Evolutionary conservation across 352 stramenopile genomes (phyloP).

Genomic region (Phytopythium helicoides): DNA sequence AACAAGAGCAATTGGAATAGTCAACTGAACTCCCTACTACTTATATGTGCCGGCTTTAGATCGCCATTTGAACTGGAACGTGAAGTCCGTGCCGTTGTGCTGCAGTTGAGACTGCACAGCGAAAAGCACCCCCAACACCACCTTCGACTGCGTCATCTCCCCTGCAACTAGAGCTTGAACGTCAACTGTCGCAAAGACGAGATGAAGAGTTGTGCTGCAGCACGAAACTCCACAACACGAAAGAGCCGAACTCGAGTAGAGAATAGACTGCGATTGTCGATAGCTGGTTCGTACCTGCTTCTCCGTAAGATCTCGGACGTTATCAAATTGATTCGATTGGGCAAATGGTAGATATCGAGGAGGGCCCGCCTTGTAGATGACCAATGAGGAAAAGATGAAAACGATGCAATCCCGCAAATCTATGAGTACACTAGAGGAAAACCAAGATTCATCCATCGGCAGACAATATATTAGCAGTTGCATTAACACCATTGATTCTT

Average conservation of each 20-base stretch:
- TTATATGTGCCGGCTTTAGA: too few species aligned
- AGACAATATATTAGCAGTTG: too few species aligned
- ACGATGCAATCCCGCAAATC: too few species aligned
- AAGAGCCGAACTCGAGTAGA: slow-evolving; percentile 25
- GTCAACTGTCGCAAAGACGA: slow-evolving; percentile 23
- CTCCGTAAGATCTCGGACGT: slow-evolving; percentile 9
- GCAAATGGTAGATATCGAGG: slow-evolving; percentile 10
- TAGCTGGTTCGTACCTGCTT: slow-evolving; percentile 9
- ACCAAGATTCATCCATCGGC: too few species aligned
- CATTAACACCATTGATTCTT: too few species aligned
- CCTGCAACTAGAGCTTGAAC: slow-evolving; percentile 32
- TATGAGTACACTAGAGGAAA: too few species aligned
- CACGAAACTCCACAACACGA: slow-evolving; percentile 21
- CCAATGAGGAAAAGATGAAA: too few species aligned
- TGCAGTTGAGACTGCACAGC: slow-evolving; percentile 20
- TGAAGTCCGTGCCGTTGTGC: slow-evolving; percentile 26
- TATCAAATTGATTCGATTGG: slow-evolving; percentile 20
- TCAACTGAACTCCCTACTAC: too few species aligned
- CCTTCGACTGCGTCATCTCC: slow-evolving; percentile 31
- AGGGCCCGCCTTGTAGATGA: too few species aligned
- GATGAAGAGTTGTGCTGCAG: slow-evolving; percentile 23
- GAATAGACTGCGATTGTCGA: slow-evolving; percentile 22
- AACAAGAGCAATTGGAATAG: too few species aligned
- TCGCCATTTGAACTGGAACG: slow-evolving; percentile 27
- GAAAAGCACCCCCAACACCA: slow-evolving; percentile 23